These are phyloP conservation scores for Pythium aquatile DNA, from an alignment of 352 stramenopile genomes.

Conservation along the genomic window DNA sequence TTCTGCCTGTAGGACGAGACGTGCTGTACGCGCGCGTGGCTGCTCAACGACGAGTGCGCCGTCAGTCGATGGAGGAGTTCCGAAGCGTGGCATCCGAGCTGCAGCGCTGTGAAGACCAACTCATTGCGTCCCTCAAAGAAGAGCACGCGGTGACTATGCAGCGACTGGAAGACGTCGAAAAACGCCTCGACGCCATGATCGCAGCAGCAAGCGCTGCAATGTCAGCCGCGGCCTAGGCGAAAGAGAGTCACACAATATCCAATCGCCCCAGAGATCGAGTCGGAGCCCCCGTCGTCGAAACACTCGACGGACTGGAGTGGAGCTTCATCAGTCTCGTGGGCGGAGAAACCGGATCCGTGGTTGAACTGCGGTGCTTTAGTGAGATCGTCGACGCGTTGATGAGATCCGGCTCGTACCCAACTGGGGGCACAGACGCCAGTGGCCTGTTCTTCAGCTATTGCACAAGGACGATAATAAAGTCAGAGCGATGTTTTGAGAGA, in stretches of 20 bases:
- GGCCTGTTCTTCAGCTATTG: conserved; percentile 34
- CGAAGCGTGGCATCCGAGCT: conserved; percentile 42
- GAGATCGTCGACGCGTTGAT: conserved; percentile 58
- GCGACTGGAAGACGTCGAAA: conserved; percentile 39
- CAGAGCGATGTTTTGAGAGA: background rate
- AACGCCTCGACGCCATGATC: conserved; percentile 35
- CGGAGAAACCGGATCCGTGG: conserved; percentile 6
- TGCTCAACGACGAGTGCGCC: conserved; percentile 51
- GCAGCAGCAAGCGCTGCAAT: background rate
- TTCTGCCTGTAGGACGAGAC: conserved; percentile 23
- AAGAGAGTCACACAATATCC: conserved; percentile 25
- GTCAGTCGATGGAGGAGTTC: conserved; percentile 41
- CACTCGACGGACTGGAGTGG: background rate
- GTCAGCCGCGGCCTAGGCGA: conserved; percentile 2
- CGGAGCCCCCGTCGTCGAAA: background rate
- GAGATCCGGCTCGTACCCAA: conserved; percentile 52
- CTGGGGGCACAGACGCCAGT: conserved; percentile 19
- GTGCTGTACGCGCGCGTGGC: conserved; percentile 36
- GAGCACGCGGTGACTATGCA: conserved; percentile 45
- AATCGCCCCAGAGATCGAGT: background rate
- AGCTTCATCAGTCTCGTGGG: background rate
- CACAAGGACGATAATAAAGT: conserved; percentile 1
- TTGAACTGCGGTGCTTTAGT: conserved; percentile 40
- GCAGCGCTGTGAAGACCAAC: conserved; percentile 42
- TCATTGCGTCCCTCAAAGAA: conserved; percentile 40